Evolutionary conservation across 495 filamentous ascomycete genomes (phyloP).

Genomic region (Aspergillus saccharolyticus): DNA sequence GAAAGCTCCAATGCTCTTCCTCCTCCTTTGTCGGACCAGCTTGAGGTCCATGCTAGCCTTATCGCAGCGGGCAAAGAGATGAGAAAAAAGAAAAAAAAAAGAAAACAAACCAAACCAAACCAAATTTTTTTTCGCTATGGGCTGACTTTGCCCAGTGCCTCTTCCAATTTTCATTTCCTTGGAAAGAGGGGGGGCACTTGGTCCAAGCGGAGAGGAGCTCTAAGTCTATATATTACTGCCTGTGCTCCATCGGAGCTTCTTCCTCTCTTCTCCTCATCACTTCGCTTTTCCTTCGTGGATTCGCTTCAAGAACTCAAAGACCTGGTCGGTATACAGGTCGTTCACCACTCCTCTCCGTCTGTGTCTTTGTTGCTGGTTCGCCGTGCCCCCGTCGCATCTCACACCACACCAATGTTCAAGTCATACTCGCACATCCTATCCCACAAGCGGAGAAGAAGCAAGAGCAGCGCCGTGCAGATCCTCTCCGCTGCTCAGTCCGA

Average conservation of each 20-base stretch:
- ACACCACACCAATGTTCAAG: constrained; percentile 10
- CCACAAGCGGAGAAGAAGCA: constrained; percentile 11
- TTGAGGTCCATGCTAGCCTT: not conserved
- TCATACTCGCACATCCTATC: constrained; percentile 13
- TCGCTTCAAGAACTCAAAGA: not conserved
- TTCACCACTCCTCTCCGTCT: not conserved
- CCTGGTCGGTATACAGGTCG: not conserved
- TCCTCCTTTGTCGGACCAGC: not conserved
- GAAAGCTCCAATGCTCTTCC: not conserved
- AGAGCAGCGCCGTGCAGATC: constrained; percentile 6
- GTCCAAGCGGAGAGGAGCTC: not conserved
- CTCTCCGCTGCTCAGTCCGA: constrained; percentile 8
- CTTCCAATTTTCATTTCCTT: not conserved
- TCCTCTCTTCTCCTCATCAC: no score
- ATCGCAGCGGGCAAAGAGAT: not conserved
- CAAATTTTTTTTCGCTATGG: not conserved
- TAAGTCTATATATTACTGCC: not conserved
- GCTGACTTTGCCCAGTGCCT: not conserved
- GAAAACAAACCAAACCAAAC: no score
- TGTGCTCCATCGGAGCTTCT: not conserved
- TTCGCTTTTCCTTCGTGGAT: not conserved
- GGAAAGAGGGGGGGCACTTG: not conserved
- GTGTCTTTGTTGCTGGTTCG: not conserved
- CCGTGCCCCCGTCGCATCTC: not conserved
- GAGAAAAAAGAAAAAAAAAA: not conserved